Evolutionary conservation across 345 rosid genomes (phyloP).

Genomic region (Murraya koenigii): DNA sequence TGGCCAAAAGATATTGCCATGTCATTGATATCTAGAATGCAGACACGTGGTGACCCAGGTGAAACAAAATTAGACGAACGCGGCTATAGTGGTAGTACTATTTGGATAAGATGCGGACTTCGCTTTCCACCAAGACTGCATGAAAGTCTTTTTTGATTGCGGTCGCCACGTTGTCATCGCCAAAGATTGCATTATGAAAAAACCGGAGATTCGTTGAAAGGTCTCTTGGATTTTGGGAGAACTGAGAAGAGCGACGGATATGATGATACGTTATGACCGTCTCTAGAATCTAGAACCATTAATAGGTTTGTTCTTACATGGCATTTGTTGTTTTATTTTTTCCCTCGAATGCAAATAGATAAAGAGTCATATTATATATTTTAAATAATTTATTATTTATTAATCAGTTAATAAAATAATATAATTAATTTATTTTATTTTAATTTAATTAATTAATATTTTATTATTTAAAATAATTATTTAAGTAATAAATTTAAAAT

Average conservation of each 20-base stretch:
- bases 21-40: constrained; percentile 16
- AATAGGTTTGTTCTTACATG: not conserved
- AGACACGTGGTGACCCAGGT: constrained; percentile 10
- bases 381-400: too few relatives aligned
- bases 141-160: not conserved
- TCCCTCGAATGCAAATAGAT: not conserved
- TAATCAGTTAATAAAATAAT: too few relatives aligned
- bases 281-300: not conserved
- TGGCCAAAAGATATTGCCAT: constrained; percentile 30
- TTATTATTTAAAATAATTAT: too few relatives aligned
- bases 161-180: not conserved
- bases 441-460: too few relatives aligned
- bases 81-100: not conserved
- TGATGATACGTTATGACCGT: not conserved
- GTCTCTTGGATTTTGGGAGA: not conserved
- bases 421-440: too few relatives aligned
- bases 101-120: constrained; percentile 22
- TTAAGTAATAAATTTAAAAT: too few relatives aligned
- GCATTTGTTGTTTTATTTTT: not conserved
- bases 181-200: not conserved
- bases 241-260: too few relatives aligned
- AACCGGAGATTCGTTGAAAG: not conserved
- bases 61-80: not conserved
- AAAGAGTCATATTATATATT: too few relatives aligned
- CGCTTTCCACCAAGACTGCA: not conserved